A percentile compares a stretch with the other conserved stretches of the same genome.
Evolutionary conservation across 2,329 filamentous ascomycete species (phyloP).

Genomic region (Ophiocordyceps unilateralis): DNA sequence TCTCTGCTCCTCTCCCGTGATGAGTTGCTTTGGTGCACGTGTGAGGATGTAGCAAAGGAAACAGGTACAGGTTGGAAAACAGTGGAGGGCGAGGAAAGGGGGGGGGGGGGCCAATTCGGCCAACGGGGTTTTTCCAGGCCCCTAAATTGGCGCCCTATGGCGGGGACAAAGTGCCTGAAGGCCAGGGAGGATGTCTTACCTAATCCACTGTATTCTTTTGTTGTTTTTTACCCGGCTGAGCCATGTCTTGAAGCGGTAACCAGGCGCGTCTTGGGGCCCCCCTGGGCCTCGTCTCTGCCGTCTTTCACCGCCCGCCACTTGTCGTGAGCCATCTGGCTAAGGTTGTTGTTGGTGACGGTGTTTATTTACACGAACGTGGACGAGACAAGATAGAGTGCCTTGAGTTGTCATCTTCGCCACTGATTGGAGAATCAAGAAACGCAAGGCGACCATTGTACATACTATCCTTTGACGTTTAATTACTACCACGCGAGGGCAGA

Average conservation of each 20-base stretch:
- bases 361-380: too few relatives aligned
- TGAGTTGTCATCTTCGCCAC: too few relatives aligned
- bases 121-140: slow-evolving; percentile 5
- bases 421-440: too few relatives aligned
- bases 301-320: slow-evolving; percentile 5
- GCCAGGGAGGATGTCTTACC: not conserved
- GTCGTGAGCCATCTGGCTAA: too few relatives aligned
- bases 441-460: not conserved
- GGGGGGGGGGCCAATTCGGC: slow-evolving; percentile 28
- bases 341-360: too few relatives aligned
- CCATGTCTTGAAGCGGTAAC: not conserved
- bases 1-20: slow-evolving; percentile 4
- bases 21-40: slow-evolving; percentile 4
- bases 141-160: not conserved
- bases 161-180: not conserved
- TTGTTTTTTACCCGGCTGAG: not conserved
- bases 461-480: not conserved
- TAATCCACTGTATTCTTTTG: not conserved
- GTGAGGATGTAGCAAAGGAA: slow-evolving; percentile 9
- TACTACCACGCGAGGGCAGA: not conserved
- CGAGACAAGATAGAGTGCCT: too few relatives aligned
- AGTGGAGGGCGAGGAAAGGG: not conserved
- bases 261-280: slow-evolving; percentile 7
- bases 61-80: slow-evolving; percentile 4
- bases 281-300: too few relatives aligned